Percentiles rank a stretch among this genome's conserved stretches.
Evolutionary conservation across 805 yeast species (phyloP).

Genomic region (Naumovozyma dairenensis): DNA sequence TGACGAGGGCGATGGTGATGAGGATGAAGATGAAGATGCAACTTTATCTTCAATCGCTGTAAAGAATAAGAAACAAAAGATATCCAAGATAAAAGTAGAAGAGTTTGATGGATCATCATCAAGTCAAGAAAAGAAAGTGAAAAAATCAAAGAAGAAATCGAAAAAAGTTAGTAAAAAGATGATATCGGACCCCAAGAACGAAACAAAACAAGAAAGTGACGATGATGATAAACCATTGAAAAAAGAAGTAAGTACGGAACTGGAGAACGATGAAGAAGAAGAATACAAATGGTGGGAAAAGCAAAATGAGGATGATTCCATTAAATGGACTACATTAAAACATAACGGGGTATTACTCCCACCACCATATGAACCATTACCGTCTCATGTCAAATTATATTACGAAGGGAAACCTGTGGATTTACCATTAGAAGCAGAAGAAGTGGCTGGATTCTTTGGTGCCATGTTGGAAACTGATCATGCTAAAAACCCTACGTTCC

Average conservation of each 20-base stretch:
- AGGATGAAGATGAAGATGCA: slow-evolving; percentile 22
- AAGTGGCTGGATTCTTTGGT: slow-evolving; percentile 91
- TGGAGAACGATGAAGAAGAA: slow-evolving; percentile 45
- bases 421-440: slow-evolving; percentile 78
- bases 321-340: slow-evolving; percentile 78
- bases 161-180: slow-evolving; percentile 28
- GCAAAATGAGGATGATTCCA: slow-evolving; percentile 54
- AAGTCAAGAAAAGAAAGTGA: slow-evolving; percentile 5
- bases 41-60: slow-evolving; percentile 10
- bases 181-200: slow-evolving; percentile 1
- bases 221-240: slow-evolving; percentile 1
- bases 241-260: slow-evolving; percentile 17
- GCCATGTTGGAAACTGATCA: slow-evolving; percentile 85
- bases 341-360: slow-evolving; percentile 93
- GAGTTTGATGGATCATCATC: slow-evolving; percentile 9
- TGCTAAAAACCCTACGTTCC: slow-evolving; percentile 78
- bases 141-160: slow-evolving; percentile 15
- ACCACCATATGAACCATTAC: slow-evolving; percentile 82
- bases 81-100: slow-evolving; percentile 3
- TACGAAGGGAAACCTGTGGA: slow-evolving; percentile 71
- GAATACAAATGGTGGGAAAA: slow-evolving; percentile 82
- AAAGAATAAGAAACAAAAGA: slow-evolving; percentile 8
- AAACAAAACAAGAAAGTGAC: slow-evolving; percentile 8
- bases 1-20: slow-evolving; percentile 4
- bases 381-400: slow-evolving; percentile 60